Percentiles rank a stretch among this genome's conserved stretches.
phyloP scores from a whole-genome alignment of 495 filamentous ascomycete genomes.

The Penicillium subrubescens region DNA sequence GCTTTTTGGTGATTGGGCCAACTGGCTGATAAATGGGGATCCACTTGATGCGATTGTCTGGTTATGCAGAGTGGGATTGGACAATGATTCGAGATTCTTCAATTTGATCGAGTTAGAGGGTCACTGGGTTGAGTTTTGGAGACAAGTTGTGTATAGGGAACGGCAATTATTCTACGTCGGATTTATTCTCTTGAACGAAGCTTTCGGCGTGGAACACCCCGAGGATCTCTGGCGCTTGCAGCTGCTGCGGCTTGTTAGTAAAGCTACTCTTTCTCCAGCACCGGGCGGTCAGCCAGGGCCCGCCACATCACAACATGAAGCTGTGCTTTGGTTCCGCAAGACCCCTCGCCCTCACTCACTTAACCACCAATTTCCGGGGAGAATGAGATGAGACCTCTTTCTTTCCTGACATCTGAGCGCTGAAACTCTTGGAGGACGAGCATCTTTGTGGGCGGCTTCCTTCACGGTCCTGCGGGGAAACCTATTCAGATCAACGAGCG shows the following conservation, averaged over 20 bases:
- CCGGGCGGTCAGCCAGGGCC: slow-evolving; percentile 1
- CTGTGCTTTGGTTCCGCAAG: not conserved
- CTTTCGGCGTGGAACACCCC: no score
- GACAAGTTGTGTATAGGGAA: not conserved
- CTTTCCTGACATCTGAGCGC: not conserved
- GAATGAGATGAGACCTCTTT: not conserved
- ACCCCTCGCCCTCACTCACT: not conserved
- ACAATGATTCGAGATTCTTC: not conserved
- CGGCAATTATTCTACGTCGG: not conserved
- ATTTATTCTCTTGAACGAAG: not conserved
- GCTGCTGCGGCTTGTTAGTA: not conserved
- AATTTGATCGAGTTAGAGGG: no score
- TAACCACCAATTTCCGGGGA: not conserved
- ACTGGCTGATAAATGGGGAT: not conserved
- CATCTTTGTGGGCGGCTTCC: not conserved
- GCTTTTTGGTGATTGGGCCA: not conserved
- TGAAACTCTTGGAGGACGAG: not conserved
- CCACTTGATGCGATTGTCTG: not conserved
- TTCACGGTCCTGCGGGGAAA: not conserved
- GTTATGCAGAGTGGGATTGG: not conserved
- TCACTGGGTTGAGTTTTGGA: not conserved
- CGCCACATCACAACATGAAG: not conserved
- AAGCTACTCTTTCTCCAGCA: not conserved
- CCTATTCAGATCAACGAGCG: not conserved
- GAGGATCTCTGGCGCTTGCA: not conserved